Conservation (phyloP, 192 early-diverging fungal genomes). For the Linnemannia elongata region DNA sequence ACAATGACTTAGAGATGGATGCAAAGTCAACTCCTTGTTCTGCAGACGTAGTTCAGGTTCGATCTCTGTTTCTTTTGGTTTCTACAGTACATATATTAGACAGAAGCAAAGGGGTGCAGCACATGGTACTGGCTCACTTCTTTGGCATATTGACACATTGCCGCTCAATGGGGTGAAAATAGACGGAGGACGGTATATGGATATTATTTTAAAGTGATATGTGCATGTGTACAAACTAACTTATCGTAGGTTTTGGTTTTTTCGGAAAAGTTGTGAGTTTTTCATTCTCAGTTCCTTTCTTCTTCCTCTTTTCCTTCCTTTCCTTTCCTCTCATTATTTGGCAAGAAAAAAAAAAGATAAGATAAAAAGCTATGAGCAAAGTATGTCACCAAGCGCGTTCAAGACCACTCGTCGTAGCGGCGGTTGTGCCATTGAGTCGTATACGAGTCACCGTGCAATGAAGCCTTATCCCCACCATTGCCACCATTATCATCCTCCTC, state of each 20-base stretch:
- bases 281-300: neutral
- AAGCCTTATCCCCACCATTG: slow-evolving; percentile 17
- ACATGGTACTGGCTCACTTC: no score
- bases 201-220: neutral
- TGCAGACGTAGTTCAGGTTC: no score
- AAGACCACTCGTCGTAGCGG: slow-evolving; percentile 47
- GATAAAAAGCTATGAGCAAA: neutral
- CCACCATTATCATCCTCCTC: neutral
- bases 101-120: no score
- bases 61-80: no score
- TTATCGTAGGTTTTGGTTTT: no score
- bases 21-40: no score
- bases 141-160: neutral
- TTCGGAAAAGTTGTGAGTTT: neutral
- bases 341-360: neutral
- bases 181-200: neutral
- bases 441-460: slow-evolving; percentile 36
- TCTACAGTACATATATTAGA: no score
- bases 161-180: neutral
- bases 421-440: slow-evolving; percentile 45
- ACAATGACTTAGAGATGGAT: neutral
- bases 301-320: neutral
- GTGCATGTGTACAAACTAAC: neutral
- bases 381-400: neutral
- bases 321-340: neutral